phyloP scores from a whole-genome alignment of 2,329 filamentous ascomycete species.

The Fusarium sp. region DNA sequence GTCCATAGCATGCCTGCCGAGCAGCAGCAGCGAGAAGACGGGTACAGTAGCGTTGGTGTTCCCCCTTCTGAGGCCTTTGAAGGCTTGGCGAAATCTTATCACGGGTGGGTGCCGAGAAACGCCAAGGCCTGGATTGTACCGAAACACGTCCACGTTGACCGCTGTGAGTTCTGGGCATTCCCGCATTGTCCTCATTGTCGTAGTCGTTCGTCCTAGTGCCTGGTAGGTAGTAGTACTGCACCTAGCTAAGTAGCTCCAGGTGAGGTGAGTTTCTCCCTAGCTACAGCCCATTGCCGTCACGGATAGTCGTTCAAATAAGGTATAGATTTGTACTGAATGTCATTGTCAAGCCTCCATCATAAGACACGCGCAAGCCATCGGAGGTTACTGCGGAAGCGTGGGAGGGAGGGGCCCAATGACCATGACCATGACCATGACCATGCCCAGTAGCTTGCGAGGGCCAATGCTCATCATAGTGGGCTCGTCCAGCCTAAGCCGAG shows the following conservation, averaged over 20 bases:
- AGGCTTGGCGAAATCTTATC: conserved; percentile 46
- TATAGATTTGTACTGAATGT: conserved; percentile 3
- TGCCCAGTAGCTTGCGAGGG: conserved; percentile 20
- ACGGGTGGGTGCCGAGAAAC: conserved; percentile 44
- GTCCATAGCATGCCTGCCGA: conserved; percentile 29
- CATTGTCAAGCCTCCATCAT: conserved; percentile 3
- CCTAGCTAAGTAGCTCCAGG: not conserved
- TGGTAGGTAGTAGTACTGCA: not conserved
- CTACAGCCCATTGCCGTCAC: not conserved
- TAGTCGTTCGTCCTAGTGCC: not conserved
- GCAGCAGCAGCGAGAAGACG: conserved; percentile 25
- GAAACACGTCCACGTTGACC: conserved; percentile 43
- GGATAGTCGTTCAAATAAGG: conserved; percentile 4
- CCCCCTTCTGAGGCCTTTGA: conserved; percentile 44
- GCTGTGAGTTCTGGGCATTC: conserved; percentile 38
- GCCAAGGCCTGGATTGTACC: conserved; percentile 42
- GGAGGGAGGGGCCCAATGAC: conserved; percentile 6
- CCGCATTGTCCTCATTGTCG: conserved; percentile 10
- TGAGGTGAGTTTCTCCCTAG: not conserved
- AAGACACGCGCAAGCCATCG: conserved; percentile 16
- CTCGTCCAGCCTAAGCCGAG: conserved; percentile 27
- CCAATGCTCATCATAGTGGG: conserved; percentile 30
- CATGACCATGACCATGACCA: conserved; percentile 10
- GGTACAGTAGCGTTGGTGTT: conserved; percentile 39
- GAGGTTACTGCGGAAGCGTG: conserved; percentile 6